Base-by-base conservation (phyloP, 305 asterid species). In the Fraxinus baroniana region DNA sequence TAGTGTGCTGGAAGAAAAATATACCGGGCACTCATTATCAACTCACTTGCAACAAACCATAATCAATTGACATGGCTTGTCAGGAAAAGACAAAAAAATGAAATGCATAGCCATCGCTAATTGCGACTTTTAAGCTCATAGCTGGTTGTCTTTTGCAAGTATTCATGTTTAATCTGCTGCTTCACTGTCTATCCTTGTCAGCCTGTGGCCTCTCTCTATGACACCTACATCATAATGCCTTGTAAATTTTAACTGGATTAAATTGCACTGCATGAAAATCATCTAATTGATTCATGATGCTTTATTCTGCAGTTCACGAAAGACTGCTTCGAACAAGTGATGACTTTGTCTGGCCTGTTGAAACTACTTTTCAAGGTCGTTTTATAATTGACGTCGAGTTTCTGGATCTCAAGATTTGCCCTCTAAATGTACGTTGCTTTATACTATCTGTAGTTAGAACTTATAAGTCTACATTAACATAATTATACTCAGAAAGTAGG, bases 301-400 rank as follows among this genome's bases (percentile, higher is more conserved):
- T 83, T 79, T 75, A 8, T 92, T 83, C 81, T 90, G 92, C 93
- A 95, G 98, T 94, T 86, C 93, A 91, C 30, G 99, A 94, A 90
- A 90, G 94, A 86, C 89, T 94, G 77, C 97, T 96, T 79, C 94
- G 98, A 44, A 86, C 97, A 36, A 93, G 94, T 84, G 98, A 96
- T 82, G 98, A 96, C 85, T 96, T 94, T 86, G 94, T 91, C 86
- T 94, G 97, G 88, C 92, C 94, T 17, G 88, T 96, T 60, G 99
- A 96, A 84, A 80, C 90, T 68, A 88, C 79, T 74, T 88, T 89
- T 60, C 95, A 86, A 78, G 98, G 98, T 28, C 98, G 98, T 46
- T 87, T 94, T 77, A 36, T 87, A 84, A 93, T 96, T 41, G 99
- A 96, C 78, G 97, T 94, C 20, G 98, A 96, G 92, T 94, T 96